These are phyloP conservation scores for Wakefieldia striispora DNA, from an alignment of 768 basidiomycete species.

Conservation along the genomic window DNA sequence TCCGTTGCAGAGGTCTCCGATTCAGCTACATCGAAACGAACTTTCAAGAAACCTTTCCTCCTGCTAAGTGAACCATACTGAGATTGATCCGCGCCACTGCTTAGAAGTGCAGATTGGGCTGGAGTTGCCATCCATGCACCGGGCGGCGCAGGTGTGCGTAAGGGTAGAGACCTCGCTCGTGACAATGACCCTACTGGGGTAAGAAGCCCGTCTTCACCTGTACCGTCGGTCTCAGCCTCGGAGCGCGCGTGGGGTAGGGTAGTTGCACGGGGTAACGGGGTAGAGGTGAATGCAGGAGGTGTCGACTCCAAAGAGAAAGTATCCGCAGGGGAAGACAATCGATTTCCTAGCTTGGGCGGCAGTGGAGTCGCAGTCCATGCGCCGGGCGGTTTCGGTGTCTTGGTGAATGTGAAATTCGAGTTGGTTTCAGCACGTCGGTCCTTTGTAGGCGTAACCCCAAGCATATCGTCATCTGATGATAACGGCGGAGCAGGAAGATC, in stretches of 20 bases:
- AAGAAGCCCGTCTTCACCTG: slow-evolving; percentile 25
- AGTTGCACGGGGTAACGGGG: slow-evolving; percentile 18
- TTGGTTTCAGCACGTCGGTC: slow-evolving; percentile 13
- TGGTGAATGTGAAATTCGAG: slow-evolving; percentile 33
- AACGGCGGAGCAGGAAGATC: slow-evolving; percentile 66
- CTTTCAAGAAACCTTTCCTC: slow-evolving; percentile 62
- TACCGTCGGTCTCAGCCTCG: slow-evolving; percentile 16
- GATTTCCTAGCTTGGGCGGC: slow-evolving; percentile 17
- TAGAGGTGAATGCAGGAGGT: slow-evolving; percentile 26
- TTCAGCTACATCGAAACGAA: slow-evolving; percentile 62
- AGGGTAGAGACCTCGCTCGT: slow-evolving; percentile 43
- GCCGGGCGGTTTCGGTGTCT: slow-evolving; percentile 47
- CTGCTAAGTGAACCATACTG: slow-evolving; percentile 34
- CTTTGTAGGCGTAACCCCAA: slow-evolving; percentile 24
- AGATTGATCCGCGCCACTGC: slow-evolving; percentile 23
- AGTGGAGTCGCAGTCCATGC: slow-evolving; percentile 44
- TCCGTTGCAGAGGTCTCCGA: slow-evolving; percentile 33
- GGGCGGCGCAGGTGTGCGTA: slow-evolving; percentile 64
- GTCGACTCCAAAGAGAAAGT: slow-evolving; percentile 25
- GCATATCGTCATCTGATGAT: slow-evolving; percentile 48
- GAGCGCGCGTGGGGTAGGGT: slow-evolving; percentile 14
- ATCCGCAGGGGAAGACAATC: slow-evolving; percentile 15
- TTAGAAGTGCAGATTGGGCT: slow-evolving; percentile 26
- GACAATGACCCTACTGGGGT: slow-evolving; percentile 53
- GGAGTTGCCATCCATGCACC: slow-evolving; percentile 69